Percentiles rank a stretch among this genome's conserved stretches.
phyloP scores from a whole-genome alignment of 495 filamentous ascomycete species.

The Filosporella fistucella region DNA sequence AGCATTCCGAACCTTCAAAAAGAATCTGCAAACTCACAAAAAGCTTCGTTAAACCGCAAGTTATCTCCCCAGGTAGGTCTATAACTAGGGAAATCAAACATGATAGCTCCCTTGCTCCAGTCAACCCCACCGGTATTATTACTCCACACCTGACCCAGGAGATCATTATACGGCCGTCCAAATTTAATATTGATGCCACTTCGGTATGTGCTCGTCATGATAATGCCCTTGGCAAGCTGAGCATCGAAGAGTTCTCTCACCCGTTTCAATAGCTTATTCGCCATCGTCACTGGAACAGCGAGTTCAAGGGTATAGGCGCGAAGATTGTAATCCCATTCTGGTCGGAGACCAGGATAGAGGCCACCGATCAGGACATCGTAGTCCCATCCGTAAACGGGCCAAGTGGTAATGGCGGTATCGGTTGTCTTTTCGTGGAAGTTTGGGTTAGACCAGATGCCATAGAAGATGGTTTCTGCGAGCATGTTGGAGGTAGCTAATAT shows the following conservation, averaged over 20 bases:
- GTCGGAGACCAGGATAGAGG: slow-evolving; percentile 39
- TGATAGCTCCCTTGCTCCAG: slow-evolving; percentile 45
- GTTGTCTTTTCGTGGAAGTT: slow-evolving; percentile 48
- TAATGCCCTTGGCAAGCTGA: slow-evolving; percentile 32
- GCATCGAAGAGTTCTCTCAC: slow-evolving; percentile 40
- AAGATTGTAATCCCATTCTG: slow-evolving; percentile 44
- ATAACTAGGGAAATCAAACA: slow-evolving; percentile 47
- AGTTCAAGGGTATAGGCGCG: slow-evolving; percentile 42
- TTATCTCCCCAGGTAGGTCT: slow-evolving; percentile 38
- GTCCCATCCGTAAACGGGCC: slow-evolving; percentile 48
- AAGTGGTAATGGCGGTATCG: slow-evolving; percentile 30
- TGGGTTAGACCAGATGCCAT: slow-evolving; percentile 37
- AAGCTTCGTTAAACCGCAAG: slow-evolving; percentile 43
- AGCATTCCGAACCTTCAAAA: slow-evolving; percentile 4
- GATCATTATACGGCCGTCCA: slow-evolving; percentile 40
- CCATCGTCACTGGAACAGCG: slow-evolving; percentile 41
- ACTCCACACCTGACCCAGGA: slow-evolving; percentile 35
- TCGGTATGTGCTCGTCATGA: slow-evolving; percentile 44
- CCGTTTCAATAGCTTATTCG: slow-evolving; percentile 42
- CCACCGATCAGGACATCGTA: slow-evolving; percentile 47
- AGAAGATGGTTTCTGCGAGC: slow-evolving; percentile 43
- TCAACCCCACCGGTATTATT: slow-evolving; percentile 32
- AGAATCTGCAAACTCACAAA: slow-evolving; percentile 31
- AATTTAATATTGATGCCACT: slow-evolving; percentile 52
- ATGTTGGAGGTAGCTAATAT: slow-evolving; percentile 42